These are phyloP conservation scores for Colletotrichum orchidophilum DNA, from an alignment of 2,329 filamentous ascomycete genomes.

Conservation along the genomic window DNA sequence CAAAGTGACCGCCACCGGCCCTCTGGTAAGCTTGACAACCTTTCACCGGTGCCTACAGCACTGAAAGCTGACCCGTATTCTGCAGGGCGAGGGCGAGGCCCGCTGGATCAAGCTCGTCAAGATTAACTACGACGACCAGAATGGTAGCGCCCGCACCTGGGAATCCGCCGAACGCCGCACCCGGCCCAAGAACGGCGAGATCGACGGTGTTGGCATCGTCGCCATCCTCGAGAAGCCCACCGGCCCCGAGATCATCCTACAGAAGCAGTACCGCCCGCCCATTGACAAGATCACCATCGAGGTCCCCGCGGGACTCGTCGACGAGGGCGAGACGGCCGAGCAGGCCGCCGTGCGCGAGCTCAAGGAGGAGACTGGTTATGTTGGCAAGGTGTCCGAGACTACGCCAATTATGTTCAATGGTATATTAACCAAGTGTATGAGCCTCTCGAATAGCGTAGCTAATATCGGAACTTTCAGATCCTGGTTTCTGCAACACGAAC, in stretches of 20 bases:
- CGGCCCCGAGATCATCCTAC: slow-evolving; percentile 67
- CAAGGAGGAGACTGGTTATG: slow-evolving; percentile 73
- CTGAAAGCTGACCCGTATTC: not conserved
- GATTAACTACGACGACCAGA: slow-evolving; percentile 72
- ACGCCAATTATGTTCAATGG: slow-evolving; percentile 74
- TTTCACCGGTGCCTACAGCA: not conserved
- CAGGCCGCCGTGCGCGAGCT: slow-evolving; percentile 71
- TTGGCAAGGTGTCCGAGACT: slow-evolving; percentile 64
- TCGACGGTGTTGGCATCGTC: slow-evolving; percentile 79
- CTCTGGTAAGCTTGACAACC: slow-evolving; percentile 49
- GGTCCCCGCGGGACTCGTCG: slow-evolving; percentile 71
- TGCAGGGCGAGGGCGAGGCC: slow-evolving; percentile 60
- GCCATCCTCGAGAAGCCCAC: slow-evolving; percentile 69
- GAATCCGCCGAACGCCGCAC: slow-evolving; percentile 79
- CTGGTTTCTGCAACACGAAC: slow-evolving; percentile 74
- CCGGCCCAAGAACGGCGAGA: slow-evolving; percentile 66
- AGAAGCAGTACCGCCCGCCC: slow-evolving; percentile 74
- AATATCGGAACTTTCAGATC: slow-evolving; percentile 49
- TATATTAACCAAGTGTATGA: slow-evolving; percentile 32
- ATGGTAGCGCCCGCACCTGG: slow-evolving; percentile 69
- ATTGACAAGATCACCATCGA: slow-evolving; percentile 69
- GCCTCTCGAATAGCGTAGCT: not conserved
- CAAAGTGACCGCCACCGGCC: slow-evolving; percentile 54
- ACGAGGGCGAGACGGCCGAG: slow-evolving; percentile 69
- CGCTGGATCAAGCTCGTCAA: slow-evolving; percentile 69